A percentile compares a stretch with the other conserved stretches of the same genome.
Conservation (phyloP, 2,329 filamentous ascomycete genomes). For the Pestalotiopsis sp. region DNA sequence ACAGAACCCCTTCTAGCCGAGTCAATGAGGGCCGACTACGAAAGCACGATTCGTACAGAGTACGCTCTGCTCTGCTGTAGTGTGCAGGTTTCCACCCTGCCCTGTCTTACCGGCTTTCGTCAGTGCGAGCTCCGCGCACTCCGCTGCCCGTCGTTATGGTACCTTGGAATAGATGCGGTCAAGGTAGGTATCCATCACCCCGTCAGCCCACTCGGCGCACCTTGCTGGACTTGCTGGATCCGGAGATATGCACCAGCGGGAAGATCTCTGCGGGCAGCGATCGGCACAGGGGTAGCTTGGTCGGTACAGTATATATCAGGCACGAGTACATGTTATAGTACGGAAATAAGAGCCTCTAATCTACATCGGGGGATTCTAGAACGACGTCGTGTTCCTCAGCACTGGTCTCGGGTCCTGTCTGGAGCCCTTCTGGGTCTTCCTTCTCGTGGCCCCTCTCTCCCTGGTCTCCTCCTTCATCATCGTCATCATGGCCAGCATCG, state of each 20-base stretch:
- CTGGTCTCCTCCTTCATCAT: not conserved
- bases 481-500: not conserved
- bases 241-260: not conserved
- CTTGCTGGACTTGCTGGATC: not conserved
- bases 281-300: not conserved
- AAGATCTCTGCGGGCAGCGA: not conserved
- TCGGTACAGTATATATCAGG: not conserved
- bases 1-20: not conserved
- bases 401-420: not conserved
- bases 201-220: not conserved
- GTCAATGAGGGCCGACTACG: not conserved
- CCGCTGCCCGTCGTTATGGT: not conserved
- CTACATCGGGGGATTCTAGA: slow-evolving; percentile 27
- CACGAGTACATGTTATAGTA: not conserved
- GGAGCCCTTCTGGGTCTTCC: not conserved
- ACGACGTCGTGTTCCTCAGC: not conserved
- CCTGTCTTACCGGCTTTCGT: not conserved
- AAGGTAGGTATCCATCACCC: not conserved
- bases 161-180: not conserved
- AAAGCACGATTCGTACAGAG: not conserved
- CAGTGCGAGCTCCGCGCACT: not conserved
- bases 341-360: slow-evolving; percentile 15
- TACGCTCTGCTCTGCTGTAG: no score
- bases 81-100: not conserved
- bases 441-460: slow-evolving; percentile 16